Base-by-base conservation (phyloP, 1,139 yeast genomes). In the Kurtzmaniella quercitrusa region DNA sequence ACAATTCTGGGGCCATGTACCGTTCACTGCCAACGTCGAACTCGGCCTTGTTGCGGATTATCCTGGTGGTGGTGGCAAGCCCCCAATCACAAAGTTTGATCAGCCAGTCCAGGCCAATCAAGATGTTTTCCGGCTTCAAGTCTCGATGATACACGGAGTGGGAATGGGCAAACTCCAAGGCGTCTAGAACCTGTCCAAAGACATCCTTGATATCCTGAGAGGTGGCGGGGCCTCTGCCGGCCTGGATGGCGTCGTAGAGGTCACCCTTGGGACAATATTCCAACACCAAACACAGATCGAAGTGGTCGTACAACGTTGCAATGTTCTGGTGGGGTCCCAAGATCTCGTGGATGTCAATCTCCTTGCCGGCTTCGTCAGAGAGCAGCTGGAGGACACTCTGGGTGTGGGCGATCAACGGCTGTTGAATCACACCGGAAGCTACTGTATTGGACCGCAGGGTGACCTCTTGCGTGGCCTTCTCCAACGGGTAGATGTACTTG, bases 1-100 rank as follows among this genome's bases (percentile, higher is more conserved):
- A 80, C 44, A 91, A 70, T 60, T 93, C 98, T 0, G 98, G 98
- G 0, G 98, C 96, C 98, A 93, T 93, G 63, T 93, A 93, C 48
- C 97, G 74, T 63, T 91, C 97, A 41, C 93, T 82, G 19, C 98
- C 98, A 46, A 91, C 87, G 51, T 91, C 96, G 61, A 90, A 87
- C 56, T 91, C 97, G 41, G 56, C 60, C 34, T 55, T 58, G 50
- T 70, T 60, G 37, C 77, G 66, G 55, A 90, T 82, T 39, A 66
- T 66, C 43, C 68, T 67, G 25, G 75, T 69, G 15, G 85, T 80
- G 2, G 97, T 85, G 2, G 96, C 95, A 55, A 89, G 71, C 2
- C 96, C 96, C 93, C 95, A 89, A 66, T 89, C 96, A 45, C 95
- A 88, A 44, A 89, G 69, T 59, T 87, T 88, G 55, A 89, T 82